Evolutionary conservation across 1,284 basidiomycete genomes (phyloP), one percentile per base, ranked within the genome.

Genomic region (Ustilago cynodontis): DNA sequence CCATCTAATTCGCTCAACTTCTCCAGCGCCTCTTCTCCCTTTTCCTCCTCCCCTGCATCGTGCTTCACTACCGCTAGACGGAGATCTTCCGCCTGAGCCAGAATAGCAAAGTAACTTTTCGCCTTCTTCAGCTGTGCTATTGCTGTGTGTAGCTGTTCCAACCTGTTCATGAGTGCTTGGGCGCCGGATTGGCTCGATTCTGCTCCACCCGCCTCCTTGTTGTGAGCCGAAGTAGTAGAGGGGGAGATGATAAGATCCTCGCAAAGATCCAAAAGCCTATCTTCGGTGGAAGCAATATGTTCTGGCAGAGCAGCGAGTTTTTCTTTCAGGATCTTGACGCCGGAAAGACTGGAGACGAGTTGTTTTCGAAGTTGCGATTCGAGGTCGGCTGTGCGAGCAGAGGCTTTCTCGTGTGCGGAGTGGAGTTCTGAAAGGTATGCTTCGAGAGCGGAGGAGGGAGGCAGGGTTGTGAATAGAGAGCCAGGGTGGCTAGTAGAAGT

Each of bases 11-110:
- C 52, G 37, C 53, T 49, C 18, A 78, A 63, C 31, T 47, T 54
- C 2, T 61, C 28, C 16, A 74, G 50, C 18, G 68, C 52, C 3
- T 57, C 43, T 7, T 16, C 18, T 10, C 55, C 10, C 47, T 59
- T 56, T 7, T 33, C 50, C 20, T 55, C 9, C 1, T 69, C 9
- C 1, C 67, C 67, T 2, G 52, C 26, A n/a, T 70, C 66, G 35
- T 22, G 39, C 14, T 55, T 53, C 43, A 68, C 10, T 7, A 65
- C 53, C 6, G 59, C 61, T 3, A 71, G 39, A 4, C 76, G 54
- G 10, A 81, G 70, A 6, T 79, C 63, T 43, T 82, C 77, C 4
- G 79, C 81, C 52, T 77, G 65, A 1, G 79, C 71, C 16, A 82
- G 57, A 31, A 82, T 53, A 29, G 28, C 14, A 37, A 82, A 77